phyloP scores from a whole-genome alignment of 352 stramenopile species.

The Globisporangium barbulae region DNA sequence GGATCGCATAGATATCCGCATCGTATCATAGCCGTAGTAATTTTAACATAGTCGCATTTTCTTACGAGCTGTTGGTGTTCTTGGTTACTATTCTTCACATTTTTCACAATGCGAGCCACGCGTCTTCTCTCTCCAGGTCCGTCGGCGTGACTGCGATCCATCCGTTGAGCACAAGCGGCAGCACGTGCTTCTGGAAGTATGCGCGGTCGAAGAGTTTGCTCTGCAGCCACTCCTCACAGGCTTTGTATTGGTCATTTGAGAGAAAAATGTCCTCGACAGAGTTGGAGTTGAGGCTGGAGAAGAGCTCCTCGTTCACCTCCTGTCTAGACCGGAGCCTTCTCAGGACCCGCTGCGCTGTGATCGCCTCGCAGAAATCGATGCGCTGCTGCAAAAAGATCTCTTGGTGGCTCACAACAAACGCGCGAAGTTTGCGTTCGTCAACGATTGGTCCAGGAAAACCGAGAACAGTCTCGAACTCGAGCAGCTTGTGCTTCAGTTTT shows the following conservation, averaged over 20 bases:
- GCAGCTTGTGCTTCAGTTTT: conserved; percentile 13
- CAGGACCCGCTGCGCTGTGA: conserved; percentile 35
- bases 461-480: conserved; percentile 14
- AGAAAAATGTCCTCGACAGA: conserved; percentile 25
- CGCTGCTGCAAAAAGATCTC: conserved; percentile 26
- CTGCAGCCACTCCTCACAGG: conserved; percentile 30
- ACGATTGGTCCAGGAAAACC: conserved; percentile 4
- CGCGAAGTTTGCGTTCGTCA: conserved; percentile 14
- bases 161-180: conserved; percentile 33
- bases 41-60: not conserved
- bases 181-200: conserved; percentile 28
- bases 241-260: conserved; percentile 30
- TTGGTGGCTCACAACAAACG: conserved; percentile 28
- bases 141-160: conserved; percentile 28
- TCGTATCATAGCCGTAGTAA: conserved; percentile 14
- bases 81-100: not conserved
- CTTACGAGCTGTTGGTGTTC: not conserved
- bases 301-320: conserved; percentile 16
- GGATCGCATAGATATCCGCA: conserved; percentile 1
- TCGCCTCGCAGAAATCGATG: conserved; percentile 26
- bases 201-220: conserved; percentile 12
- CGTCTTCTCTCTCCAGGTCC: conserved; percentile 28
- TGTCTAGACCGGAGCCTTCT: conserved; percentile 32
- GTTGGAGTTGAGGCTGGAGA: not conserved
- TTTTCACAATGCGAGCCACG: conserved; percentile 23